Percentiles rank a stretch among this genome's conserved stretches.
These are phyloP conservation scores for Solanum hybrid DNA, from an alignment of 305 asterid genomes.

Conservation along the genomic window DNA sequence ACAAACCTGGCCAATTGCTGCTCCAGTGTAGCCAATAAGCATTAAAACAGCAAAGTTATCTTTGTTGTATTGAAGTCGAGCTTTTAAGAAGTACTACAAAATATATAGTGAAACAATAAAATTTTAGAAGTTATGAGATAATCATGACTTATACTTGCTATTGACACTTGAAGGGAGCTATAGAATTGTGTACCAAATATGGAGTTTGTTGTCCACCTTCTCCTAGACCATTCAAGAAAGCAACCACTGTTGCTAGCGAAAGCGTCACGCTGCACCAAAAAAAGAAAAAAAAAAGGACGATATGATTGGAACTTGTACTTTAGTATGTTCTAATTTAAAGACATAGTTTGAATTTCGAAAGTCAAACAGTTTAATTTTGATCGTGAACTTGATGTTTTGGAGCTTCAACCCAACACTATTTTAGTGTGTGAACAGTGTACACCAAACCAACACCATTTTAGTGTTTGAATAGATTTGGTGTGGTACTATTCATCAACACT, in stretches of 20 bases:
- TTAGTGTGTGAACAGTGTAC: not conserved
- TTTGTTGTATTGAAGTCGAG: constrained; percentile 9
- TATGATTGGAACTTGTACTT: not conserved
- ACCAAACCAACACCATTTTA: too few relatives aligned
- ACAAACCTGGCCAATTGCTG: constrained; percentile 8
- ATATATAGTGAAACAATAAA: not conserved
- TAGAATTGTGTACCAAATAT: not conserved
- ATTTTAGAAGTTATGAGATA: not conserved
- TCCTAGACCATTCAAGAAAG: constrained; percentile 8
- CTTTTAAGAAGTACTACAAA: constrained; percentile 9
- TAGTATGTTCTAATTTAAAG: not conserved
- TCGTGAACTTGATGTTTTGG: not conserved
- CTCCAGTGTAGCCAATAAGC: constrained; percentile 5
- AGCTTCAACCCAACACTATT: not conserved
- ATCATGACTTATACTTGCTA: not conserved
- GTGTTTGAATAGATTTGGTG: not conserved
- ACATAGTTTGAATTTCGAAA: not conserved
- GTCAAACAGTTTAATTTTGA: not conserved
- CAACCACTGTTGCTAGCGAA: constrained; percentile 1
- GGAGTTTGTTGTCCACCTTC: constrained; percentile 15
- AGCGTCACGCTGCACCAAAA: not conserved
- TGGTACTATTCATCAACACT: not conserved
- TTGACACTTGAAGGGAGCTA: not conserved
- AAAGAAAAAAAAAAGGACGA: not conserved
- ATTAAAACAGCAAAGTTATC: constrained; percentile 12